A percentile compares a stretch with the other conserved stretches of the same genome.
Conservation (phyloP, 495 filamentous ascomycete genomes). For the Xylaria palmicola region DNA sequence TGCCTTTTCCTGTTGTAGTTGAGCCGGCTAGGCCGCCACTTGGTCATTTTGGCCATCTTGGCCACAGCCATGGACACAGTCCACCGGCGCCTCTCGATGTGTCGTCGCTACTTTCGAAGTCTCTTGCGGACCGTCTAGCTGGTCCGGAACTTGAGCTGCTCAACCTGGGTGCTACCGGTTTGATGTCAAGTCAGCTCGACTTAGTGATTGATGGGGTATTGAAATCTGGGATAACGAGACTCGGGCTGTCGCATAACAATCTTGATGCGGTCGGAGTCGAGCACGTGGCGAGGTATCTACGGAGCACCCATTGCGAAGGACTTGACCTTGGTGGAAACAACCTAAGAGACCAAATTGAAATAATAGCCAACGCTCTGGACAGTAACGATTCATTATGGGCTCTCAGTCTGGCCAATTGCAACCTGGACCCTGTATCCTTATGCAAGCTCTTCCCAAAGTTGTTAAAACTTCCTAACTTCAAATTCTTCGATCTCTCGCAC, state of each 20-base stretch:
- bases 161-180: slow-evolving; percentile 74
- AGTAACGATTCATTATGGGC: slow-evolving; percentile 68
- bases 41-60: slow-evolving; percentile 19
- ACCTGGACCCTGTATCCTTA: slow-evolving; percentile 68
- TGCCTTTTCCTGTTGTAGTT: slow-evolving; percentile 66
- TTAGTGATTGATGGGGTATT: slow-evolving; percentile 73
- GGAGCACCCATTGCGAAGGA: slow-evolving; percentile 75
- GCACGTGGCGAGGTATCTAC: slow-evolving; percentile 73
- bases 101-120: slow-evolving; percentile 61
- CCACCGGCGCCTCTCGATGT: slow-evolving; percentile 27
- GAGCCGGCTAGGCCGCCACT: slow-evolving; percentile 25
- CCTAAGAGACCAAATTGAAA: slow-evolving; percentile 62
- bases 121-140: slow-evolving; percentile 71
- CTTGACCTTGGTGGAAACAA: slow-evolving; percentile 95
- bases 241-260: slow-evolving; percentile 79
- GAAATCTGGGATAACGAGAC: slow-evolving; percentile 68
- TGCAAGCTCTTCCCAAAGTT: slow-evolving; percentile 75
- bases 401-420: slow-evolving; percentile 84
- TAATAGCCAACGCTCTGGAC: slow-evolving; percentile 64
- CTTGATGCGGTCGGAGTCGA: slow-evolving; percentile 70
- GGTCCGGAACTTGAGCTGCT: slow-evolving; percentile 79
- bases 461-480: slow-evolving; percentile 67
- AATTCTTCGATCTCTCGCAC: slow-evolving; percentile 88
- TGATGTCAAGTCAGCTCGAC: slow-evolving; percentile 67
- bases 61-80: slow-evolving; percentile 14